Evolutionary conservation across 768 basidiomycete genomes (phyloP), one percentile per base, ranked within the genome.

Genomic region (Pleurotus djamor): DNA sequence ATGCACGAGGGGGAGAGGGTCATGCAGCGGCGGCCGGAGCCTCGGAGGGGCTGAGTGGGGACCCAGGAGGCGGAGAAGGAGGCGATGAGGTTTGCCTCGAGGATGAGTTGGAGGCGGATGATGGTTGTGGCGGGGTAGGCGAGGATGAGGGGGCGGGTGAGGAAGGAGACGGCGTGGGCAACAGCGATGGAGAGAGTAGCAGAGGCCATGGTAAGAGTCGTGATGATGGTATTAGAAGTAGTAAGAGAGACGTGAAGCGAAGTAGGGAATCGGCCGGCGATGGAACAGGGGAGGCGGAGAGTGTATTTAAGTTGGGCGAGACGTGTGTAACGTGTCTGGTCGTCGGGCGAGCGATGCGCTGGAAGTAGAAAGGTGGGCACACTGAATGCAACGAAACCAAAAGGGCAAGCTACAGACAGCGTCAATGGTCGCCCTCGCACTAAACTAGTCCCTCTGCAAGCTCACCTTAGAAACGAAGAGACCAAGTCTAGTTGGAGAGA

Each of bases 21-120:
- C 65, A 92, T 83, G 75, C 86, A 88, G 66, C 91, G 88, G 59
- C 85, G 86, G 52, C 85, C 85, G 16, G 88, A 88, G 52, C 88
- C 85, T 60, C 82, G 80, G 49, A 85, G 76, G 47, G 89, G 89
- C 55, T 90, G 83, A 32, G 78, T 72, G 4, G 83, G 79, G 49
- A 73, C 74, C 91, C 91, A 92, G 8, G 84, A 80, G 45, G 86
- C 72, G 41, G 86, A 83, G 67, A 83, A 91, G 60, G 86, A 80
- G 38, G 88, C 81, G 21, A 80, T 85, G 66, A 92, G 81, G 78
- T 89, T 89, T 45, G 84, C 81, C 75, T 91, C 84, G 62, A 93
- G 87, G 60, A 84, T 74, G 57, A 83, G 79, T 70, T 87, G 87
- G 65, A 93, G 84, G 70, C 85, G 87, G 68, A 81, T 78, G 72